These are phyloP conservation scores for Neofusicoccum laricinum DNA, from an alignment of 2,329 filamentous ascomycete genomes.

Conservation along the genomic window DNA sequence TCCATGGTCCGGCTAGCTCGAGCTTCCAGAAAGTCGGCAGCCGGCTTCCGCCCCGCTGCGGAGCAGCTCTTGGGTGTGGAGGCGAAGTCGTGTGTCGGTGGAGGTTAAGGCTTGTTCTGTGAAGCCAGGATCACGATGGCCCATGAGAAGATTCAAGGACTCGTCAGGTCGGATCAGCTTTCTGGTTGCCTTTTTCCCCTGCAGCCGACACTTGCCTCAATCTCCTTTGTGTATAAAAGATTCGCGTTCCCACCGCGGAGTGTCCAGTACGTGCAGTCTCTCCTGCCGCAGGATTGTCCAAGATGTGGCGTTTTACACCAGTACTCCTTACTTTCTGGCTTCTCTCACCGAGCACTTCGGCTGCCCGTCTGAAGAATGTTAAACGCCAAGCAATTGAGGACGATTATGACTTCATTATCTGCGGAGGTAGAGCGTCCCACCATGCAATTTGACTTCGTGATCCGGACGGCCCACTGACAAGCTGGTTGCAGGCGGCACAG, in stretches of 20 bases:
- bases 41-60: background rate
- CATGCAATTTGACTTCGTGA: too few relatives aligned
- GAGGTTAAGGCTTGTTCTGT: background rate
- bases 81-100: background rate
- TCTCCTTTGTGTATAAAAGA: too few relatives aligned
- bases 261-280: too few relatives aligned
- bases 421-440: conserved; percentile 14
- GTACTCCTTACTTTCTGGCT: background rate
- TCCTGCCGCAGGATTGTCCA: too few relatives aligned
- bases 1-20: too few relatives aligned
- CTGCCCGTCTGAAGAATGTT: background rate
- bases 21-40: too few relatives aligned
- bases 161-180: background rate
- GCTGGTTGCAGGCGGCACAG: conserved; percentile 23
- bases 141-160: background rate
- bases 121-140: background rate
- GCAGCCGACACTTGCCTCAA: background rate
- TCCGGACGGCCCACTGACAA: too few relatives aligned
- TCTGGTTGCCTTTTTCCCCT: background rate
- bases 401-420: conserved; percentile 20
- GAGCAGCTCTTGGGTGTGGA: background rate
- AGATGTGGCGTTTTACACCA: background rate
- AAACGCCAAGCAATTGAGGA: conserved; percentile 15
- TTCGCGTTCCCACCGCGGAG: too few relatives aligned
- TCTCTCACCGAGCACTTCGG: background rate